These are phyloP conservation scores for Lanmaoa pseudosensibilis DNA, from an alignment of 768 basidiomycete genomes.

Conservation along the genomic window DNA sequence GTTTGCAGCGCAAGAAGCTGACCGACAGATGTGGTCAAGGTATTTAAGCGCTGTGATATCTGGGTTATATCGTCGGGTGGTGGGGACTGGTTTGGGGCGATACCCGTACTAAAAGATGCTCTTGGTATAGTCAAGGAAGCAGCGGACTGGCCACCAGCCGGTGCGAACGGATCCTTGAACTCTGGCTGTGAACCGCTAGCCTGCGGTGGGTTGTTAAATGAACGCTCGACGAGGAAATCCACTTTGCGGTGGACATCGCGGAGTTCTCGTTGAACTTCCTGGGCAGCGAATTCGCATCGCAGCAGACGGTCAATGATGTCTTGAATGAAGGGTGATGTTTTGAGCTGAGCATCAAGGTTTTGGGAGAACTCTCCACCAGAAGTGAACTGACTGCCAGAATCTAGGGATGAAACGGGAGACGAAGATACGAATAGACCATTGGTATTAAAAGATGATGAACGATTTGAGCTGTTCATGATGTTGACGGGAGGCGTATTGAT, in stretches of 20 bases:
- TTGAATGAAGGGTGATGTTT: conserved; percentile 69
- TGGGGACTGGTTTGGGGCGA: conserved; percentile 69
- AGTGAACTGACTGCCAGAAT: conserved; percentile 67
- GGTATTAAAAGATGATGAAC: conserved; percentile 44
- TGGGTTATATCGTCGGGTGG: conserved; percentile 70
- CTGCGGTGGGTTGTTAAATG: conserved; percentile 36
- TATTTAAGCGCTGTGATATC: conserved; percentile 76
- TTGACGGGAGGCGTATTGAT: conserved; percentile 49
- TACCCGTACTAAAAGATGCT: conserved; percentile 62
- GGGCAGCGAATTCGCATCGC: conserved; percentile 66
- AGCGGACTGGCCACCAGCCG: conserved; percentile 34
- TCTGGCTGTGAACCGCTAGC: conserved; percentile 53
- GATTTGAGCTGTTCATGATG: conserved; percentile 32
- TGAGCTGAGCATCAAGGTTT: conserved; percentile 72
- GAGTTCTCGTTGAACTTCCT: conserved; percentile 74
- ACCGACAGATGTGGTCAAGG: conserved; percentile 80
- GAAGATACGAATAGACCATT: conserved; percentile 54
- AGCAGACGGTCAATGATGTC: conserved; percentile 75
- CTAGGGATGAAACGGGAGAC: conserved; percentile 78
- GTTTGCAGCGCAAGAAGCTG: conserved; percentile 82
- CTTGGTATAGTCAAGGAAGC: conserved; percentile 48
- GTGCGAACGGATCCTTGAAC: conserved; percentile 80
- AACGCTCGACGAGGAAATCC: conserved; percentile 70
- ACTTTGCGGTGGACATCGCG: conserved; percentile 77
- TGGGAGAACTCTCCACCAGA: conserved; percentile 46